Conservation (phyloP, 768 basidiomycete species). For the Tephrocybe sp. region DNA sequence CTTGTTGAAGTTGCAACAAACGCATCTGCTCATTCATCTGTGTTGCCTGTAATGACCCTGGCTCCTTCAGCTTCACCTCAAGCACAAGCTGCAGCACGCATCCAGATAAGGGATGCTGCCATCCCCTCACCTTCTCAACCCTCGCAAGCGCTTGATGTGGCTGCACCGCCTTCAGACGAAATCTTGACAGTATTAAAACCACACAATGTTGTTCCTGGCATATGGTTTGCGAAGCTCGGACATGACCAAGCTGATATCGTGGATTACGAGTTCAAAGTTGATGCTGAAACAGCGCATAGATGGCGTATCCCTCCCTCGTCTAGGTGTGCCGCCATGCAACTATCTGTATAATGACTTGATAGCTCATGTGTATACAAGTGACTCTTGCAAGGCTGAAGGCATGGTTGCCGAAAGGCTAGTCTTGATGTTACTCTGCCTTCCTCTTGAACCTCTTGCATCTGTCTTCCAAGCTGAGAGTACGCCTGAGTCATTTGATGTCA, state of each 20-base stretch:
- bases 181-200: conserved; percentile 12
- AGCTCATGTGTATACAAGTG: not conserved
- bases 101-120: too few species aligned
- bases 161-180: not conserved
- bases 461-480: conserved; percentile 11
- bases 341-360: not conserved
- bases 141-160: not conserved
- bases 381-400: not conserved
- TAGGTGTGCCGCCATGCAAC: conserved; percentile 12
- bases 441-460: conserved; percentile 20
- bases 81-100: too few species aligned
- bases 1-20: not conserved
- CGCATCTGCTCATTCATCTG: too few species aligned
- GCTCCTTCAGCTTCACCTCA: too few species aligned
- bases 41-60: not conserved
- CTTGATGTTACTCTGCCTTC: conserved; percentile 33
- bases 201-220: conserved; percentile 35
- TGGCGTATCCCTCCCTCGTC: conserved; percentile 25
- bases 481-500: conserved; percentile 16
- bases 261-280: conserved; percentile 35
- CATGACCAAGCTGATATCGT: conserved; percentile 28
- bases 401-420: conserved; percentile 20
- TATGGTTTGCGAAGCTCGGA: conserved; percentile 37
- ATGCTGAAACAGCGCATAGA: conserved; percentile 28
- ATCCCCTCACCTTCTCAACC: not conserved